Evolutionary conservation across 1,284 basidiomycete species (phyloP).

Genomic region (Mycena citricolor): DNA sequence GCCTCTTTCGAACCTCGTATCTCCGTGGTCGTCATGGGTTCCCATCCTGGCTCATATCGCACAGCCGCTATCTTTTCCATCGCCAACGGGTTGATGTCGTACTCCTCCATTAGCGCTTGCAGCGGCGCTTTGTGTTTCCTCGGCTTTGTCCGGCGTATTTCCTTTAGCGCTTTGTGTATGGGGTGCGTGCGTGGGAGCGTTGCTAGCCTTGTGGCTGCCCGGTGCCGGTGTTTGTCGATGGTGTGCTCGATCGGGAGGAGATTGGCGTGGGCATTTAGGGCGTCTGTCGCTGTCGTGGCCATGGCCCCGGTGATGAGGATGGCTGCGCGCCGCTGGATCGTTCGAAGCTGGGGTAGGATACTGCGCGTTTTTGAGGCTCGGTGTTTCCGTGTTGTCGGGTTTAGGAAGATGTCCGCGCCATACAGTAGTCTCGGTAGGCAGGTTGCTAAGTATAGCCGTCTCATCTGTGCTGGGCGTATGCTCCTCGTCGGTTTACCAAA

Average conservation of each 20-base stretch:
- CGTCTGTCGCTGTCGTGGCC: slow-evolving; percentile 1
- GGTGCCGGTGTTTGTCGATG: slow-evolving; percentile 28
- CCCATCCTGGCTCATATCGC: slow-evolving; percentile 4
- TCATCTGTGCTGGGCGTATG: slow-evolving; percentile 17
- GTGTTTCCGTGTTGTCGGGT: not conserved
- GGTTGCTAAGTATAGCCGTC: not conserved
- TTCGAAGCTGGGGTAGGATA: slow-evolving; percentile 1
- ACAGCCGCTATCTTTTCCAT: slow-evolving; percentile 25
- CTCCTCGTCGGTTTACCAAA: slow-evolving; percentile 17
- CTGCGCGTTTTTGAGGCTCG: not conserved
- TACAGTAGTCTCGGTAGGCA: slow-evolving; percentile 1
- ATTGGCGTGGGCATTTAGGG: slow-evolving; percentile 5
- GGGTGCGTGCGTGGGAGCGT: slow-evolving; percentile 36
- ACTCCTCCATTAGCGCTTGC: slow-evolving; percentile 24
- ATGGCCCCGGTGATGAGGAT: slow-evolving; percentile 8
- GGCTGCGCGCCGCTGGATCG: slow-evolving; percentile 4
- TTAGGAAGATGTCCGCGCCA: not conserved
- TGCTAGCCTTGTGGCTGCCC: slow-evolving; percentile 30
- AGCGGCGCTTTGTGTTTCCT: slow-evolving; percentile 7
- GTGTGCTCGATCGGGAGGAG: slow-evolving; percentile 8
- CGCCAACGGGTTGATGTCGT: slow-evolving; percentile 7
- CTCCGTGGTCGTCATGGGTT: slow-evolving; percentile 6
- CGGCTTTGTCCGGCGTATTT: slow-evolving; percentile 9
- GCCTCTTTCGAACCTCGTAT: slow-evolving; percentile 6
- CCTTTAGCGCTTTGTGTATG: slow-evolving; percentile 21